Evolutionary conservation across 345 rosid species (phyloP), one percentile per base, ranked within the genome.

Genomic region (Salix koriyanagi): DNA sequence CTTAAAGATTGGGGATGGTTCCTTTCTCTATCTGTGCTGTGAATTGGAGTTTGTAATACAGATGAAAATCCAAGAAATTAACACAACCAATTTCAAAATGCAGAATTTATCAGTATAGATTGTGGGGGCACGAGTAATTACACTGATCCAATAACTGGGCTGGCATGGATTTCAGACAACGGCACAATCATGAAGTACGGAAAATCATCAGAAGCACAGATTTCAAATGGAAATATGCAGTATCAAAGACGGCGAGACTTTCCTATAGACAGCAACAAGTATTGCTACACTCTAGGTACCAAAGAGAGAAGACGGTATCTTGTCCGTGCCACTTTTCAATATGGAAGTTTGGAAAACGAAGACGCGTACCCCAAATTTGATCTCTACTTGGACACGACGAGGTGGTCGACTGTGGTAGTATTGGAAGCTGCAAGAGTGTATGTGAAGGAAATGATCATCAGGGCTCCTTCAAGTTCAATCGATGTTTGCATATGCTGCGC

Each of bases 401-500:
- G 88, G 79, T 96, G 99, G 99, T 87, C 98, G 44, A 94, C 97
- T 26, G 92, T 96, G 69, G 88, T 85, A 3, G 74, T 96, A 69
- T 84, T 79, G 79, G 99, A 94, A 52, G 88, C 87, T 74, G 75
- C 90, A 11, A 88, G 97, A 67, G 90, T 87, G 1, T 92, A 94
- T 81, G 88, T 84, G 54, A 84, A 94, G 79, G 99, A 94, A 79
- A 84, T 94, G 90, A 88, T 96, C 11, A 86, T 96, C 30, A 88
- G 94, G 75, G 97, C 97, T 68, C 92, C 90, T 11, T 89, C 98
- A 3, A 75, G 80, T 76, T 92, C 92, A 41, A 75, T 91, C 8
- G 95, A 92, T 84, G 98, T 94, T 61, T 94, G 99, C 81, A 46
- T 92, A 13, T 96, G 98, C 65, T 92, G 97, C 85, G 97, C 95